phyloP scores from a whole-genome alignment of 2,329 filamentous ascomycete genomes.

The Sporothrix brunneoviolacea region DNA sequence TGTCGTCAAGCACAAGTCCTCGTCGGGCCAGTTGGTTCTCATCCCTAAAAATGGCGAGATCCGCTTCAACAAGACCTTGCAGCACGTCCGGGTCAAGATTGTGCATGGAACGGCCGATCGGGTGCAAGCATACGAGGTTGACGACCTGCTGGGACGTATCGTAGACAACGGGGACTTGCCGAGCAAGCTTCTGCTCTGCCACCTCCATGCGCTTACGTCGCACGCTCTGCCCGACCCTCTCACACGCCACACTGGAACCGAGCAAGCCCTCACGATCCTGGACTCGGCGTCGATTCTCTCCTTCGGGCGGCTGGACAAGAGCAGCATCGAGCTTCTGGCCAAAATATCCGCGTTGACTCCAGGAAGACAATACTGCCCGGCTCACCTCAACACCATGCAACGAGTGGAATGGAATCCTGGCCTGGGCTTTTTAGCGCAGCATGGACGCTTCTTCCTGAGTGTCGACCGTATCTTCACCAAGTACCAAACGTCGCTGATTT shows the following conservation, averaged over 20 bases:
- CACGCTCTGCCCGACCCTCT: conserved; percentile 44
- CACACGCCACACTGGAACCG: conserved; percentile 44
- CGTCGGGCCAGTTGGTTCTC: not conserved
- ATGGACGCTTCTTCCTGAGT: conserved; percentile 32
- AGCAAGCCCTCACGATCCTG: conserved; percentile 45
- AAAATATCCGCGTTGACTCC: conserved; percentile 38
- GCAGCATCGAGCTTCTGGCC: conserved; percentile 30
- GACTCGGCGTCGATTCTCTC: conserved; percentile 42
- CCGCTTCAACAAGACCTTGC: not conserved
- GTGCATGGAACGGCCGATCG: conserved; percentile 12
- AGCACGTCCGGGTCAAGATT: conserved; percentile 34
- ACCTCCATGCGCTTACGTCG: conserved; percentile 50
- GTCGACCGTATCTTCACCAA: conserved; percentile 32
- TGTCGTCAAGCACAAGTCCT: conserved; percentile 29
- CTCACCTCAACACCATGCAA: conserved; percentile 38
- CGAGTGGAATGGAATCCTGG: conserved; percentile 34
- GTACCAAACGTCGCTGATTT: conserved; percentile 23
- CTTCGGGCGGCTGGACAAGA: conserved; percentile 32
- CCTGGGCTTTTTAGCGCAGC: conserved; percentile 38
- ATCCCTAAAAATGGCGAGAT: not conserved
- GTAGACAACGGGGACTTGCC: conserved; percentile 42
- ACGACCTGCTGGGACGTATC: conserved; percentile 43
- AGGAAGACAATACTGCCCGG: conserved; percentile 37
- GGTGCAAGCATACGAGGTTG: conserved; percentile 41
- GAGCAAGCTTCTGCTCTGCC: conserved; percentile 44